A percentile compares a stretch with the other conserved stretches of the same genome.
Conservation (phyloP, 768 basidiomycete genomes). For the Russula dissimulans region DNA sequence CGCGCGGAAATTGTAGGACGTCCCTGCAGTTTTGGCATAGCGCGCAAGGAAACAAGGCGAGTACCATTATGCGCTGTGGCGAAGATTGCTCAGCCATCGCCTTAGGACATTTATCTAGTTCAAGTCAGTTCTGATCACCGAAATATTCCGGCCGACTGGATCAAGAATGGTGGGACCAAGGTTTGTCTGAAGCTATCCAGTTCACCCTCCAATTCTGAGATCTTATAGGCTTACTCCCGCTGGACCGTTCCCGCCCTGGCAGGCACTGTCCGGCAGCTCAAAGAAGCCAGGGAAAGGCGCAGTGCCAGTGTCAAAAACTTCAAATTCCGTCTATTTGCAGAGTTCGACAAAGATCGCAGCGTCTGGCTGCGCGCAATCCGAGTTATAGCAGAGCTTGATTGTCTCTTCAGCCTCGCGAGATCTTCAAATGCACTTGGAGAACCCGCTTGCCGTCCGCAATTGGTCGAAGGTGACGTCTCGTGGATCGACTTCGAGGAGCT, state of each 20-base stretch:
- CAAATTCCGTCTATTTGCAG: conserved; percentile 64
- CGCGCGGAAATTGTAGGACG: conserved; percentile 31
- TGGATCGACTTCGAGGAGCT: conserved; percentile 83
- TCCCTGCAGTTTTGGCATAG: conserved; percentile 66
- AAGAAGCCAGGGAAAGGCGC: conserved; percentile 89
- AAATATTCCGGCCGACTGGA: conserved; percentile 77
- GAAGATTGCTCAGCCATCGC: not conserved
- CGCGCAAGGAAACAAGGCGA: conserved; percentile 70
- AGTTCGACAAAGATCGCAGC: conserved; percentile 74
- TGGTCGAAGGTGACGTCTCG: conserved; percentile 72
- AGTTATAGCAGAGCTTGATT: conserved; percentile 92
- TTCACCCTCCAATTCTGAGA: not conserved
- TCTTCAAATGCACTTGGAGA: conserved; percentile 85
- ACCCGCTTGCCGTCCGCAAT: conserved; percentile 85
- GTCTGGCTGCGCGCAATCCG: conserved; percentile 79
- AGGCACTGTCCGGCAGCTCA: conserved; percentile 64
- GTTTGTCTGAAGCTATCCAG: conserved; percentile 30
- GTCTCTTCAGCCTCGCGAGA: conserved; percentile 85
- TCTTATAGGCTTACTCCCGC: conserved; percentile 53
- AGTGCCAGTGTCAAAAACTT: conserved; percentile 75
- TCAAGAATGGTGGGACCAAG: conserved; percentile 72
- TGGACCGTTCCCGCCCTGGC: conserved; percentile 71
- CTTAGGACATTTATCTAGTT: conserved; percentile 83
- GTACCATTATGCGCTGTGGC: not conserved
- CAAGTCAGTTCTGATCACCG: conserved; percentile 55